Percentiles rank a stretch among this genome's conserved stretches.
Conservation (phyloP, 2,329 filamentous ascomycete genomes). For the Cladosporium sp. region DNA sequence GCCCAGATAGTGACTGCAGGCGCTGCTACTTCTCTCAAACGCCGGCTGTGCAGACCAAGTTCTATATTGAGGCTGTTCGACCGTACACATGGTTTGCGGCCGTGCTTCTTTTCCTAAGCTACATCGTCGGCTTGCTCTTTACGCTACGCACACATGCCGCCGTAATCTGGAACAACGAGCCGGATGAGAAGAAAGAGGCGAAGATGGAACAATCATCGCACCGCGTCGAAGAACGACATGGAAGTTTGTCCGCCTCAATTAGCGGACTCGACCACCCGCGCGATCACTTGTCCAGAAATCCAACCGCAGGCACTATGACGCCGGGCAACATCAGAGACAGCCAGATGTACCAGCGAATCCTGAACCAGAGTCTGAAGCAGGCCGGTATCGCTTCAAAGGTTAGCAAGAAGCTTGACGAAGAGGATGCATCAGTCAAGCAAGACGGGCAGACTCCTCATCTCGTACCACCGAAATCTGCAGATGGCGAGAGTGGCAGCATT, state of each 20-base stretch:
- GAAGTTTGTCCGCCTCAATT: constrained; percentile 9
- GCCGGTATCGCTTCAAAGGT: constrained; percentile 63
- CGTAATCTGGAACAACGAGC: constrained; percentile 90
- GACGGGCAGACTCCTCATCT: constrained; percentile 58
- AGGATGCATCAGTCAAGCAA: constrained; percentile 20
- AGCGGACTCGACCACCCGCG: constrained; percentile 21
- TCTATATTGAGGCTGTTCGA: constrained; percentile 86
- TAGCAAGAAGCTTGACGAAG: constrained; percentile 21
- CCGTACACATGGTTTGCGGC: constrained; percentile 93
- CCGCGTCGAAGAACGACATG: constrained; percentile 26
- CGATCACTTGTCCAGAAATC: constrained; percentile 20
- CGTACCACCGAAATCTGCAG: constrained; percentile 68
- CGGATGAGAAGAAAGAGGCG: constrained; percentile 50
- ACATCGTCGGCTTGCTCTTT: constrained; percentile 91
- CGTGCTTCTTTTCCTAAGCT: constrained; percentile 82
- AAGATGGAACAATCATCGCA: constrained; percentile 39
- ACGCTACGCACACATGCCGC: constrained; percentile 94
- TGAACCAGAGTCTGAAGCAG: constrained; percentile 86
- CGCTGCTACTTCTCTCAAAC: constrained; percentile 92
- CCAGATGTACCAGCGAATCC: constrained; percentile 86
- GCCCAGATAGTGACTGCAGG: constrained; percentile 69
- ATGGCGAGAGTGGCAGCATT: constrained; percentile 44
- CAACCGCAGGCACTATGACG: constrained; percentile 6
- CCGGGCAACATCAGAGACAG: constrained; percentile 74
- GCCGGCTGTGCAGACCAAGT: constrained; percentile 79